These are phyloP conservation scores for Gaultheria prostrata DNA, from an alignment of 148 eudicot species.

Conservation along the genomic window DNA sequence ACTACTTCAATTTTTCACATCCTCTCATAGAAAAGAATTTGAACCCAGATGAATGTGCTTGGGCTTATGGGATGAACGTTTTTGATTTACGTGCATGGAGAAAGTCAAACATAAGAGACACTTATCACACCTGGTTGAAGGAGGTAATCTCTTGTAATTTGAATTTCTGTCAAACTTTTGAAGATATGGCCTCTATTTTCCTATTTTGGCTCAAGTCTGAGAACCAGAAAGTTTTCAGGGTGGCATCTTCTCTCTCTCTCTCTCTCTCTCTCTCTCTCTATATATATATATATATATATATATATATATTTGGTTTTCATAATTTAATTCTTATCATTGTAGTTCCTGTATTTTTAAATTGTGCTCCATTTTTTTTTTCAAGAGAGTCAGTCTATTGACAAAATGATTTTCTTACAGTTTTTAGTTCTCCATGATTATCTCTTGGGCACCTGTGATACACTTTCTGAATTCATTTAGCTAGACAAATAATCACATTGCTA, in stretches of 20 bases:
- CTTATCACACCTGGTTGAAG: constrained; percentile 91
- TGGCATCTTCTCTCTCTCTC: too few relatives aligned
- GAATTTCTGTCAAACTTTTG: neutral
- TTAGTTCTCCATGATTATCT: neutral
- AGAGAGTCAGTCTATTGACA: neutral
- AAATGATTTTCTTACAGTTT: neutral
- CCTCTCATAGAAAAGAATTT: constrained; percentile 75
- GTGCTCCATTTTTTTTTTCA: neutral
- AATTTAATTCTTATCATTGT: neutral
- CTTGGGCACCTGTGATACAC: neutral
- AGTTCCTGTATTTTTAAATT: neutral
- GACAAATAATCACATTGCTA: neutral
- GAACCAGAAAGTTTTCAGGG: neutral
- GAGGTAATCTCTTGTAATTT: constrained; percentile 51
- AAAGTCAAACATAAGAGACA: constrained; percentile 74
- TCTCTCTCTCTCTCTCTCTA: too few relatives aligned
- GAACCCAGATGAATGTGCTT: constrained; percentile 92
- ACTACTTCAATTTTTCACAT: constrained; percentile 94
- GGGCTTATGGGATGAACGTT: constrained; percentile 99
- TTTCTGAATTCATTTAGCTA: neutral
- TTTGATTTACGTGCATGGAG: constrained; percentile 95
- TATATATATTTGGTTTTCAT: neutral
- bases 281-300: too few relatives aligned
- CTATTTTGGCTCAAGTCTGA: neutral
- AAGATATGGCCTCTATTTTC: neutral